Evolutionary conservation across 1,284 basidiomycete species (phyloP), one percentile per base, ranked within the genome.

Genomic region (Ceratobasidium sp.): DNA sequence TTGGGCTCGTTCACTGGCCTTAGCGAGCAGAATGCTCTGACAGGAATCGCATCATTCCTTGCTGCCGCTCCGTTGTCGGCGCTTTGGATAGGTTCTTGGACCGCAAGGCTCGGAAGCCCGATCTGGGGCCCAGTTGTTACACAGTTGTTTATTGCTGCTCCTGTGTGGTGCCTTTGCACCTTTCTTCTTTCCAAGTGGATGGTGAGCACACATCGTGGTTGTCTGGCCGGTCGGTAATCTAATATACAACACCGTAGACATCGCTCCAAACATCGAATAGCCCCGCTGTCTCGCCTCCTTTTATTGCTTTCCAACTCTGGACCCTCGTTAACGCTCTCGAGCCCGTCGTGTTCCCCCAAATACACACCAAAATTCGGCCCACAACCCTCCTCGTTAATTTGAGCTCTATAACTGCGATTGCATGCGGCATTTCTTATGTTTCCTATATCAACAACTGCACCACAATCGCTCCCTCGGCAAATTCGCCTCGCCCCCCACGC

Each of bases 31-130:
- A 51, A 66, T 25, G 59, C 61, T 29, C 51, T 75, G 85, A 64
- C 79, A 89, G 13, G 82, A 56, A 83, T 87, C 15, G 88, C 87
- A 22, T 73, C 85, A 1, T 80, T 88, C 40, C 82, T 91, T n/a
- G 85, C 87, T 76, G 80, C 86, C 44, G 86, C 91, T 54, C 91
- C 93, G 0, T 86, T 88, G 78, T 85, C 89, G 15, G 88, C 89
- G 11, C 92, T 92, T 79, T 91, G 89, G 87, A 83, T 88, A 32
- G 87, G 89, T 32, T 86, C 88, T 25, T 87, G 86, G 83, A 89
- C 90, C 15, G 87, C 88, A 25, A 86, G 89, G 77, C 82, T 83
- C 78, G 84, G 84, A 43, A 85, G 88, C 78, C 86, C 89, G 17
- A 76, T 89, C n/a, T 83, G 86, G 81, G 92, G 92, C 0, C 87